Evolutionary conservation across 306 rosid species (phyloP), one percentile per base, ranked within the genome.

Genomic region (Hippophae tibetana): DNA sequence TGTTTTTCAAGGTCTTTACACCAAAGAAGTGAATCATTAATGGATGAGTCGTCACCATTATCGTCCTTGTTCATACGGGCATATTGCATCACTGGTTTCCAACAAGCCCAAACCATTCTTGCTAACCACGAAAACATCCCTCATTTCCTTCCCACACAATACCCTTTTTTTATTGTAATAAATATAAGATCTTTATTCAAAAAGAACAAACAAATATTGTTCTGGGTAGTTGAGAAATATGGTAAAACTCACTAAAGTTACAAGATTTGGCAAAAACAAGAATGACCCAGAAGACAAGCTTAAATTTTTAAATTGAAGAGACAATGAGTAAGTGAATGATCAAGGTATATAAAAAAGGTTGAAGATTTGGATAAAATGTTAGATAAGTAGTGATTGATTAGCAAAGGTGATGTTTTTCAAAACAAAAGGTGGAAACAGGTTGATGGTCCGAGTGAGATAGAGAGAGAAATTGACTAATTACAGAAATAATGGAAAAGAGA

Each of bases 91-190:
- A 86, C 82, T n/a, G 95, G 97, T 72, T 74, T 81, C 95, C 87
- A 84, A 79, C 97, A 89, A 49, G 84, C 79, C 52, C 87, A 78
- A 56, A 80, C 84, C 61, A 84, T 70, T 84, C 89, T 86, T 86
- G 87, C 89, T 80, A 89, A 66, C 97, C 95, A 83, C 89, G 95
- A 84, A 81, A 89, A 84, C 97, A 89, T 89, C 93, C 95, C 95
- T 81, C 97, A 89, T 89, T 86, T 86, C 93, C 78, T 26, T 57
- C 75, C 69, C 56, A 57, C 66, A 78, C 69, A 74, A 43, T 13
- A 65, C 62, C 43, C 54, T 31, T 27, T 64, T n/a, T 56, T 13
- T 3, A 12, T 43, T 25, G 12, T 13, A 40, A 10, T 42, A 10
- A 13, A 48, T 5, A 49, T 12, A 12, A 6, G 53, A 49, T 18